Evolutionary conservation across 495 filamentous ascomycete genomes (phyloP).

Genomic region (Talaromyces nanjingensis): DNA sequence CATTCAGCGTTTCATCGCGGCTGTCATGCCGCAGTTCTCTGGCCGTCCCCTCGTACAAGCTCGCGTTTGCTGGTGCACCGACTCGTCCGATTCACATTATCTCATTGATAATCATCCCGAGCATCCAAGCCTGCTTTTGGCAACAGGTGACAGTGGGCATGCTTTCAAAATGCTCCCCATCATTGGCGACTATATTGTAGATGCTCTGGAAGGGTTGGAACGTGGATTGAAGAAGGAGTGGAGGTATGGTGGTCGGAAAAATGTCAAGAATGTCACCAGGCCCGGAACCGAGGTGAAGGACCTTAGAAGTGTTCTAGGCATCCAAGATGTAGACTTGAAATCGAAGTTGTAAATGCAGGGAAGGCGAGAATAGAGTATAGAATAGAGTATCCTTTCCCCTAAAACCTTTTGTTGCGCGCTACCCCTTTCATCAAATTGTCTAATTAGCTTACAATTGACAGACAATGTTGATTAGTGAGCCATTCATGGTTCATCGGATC

Average conservation of each 20-base stretch:
- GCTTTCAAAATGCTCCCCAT: slow-evolving; percentile 44
- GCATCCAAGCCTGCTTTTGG: slow-evolving; percentile 24
- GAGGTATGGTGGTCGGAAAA: slow-evolving; percentile 6
- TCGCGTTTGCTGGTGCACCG: slow-evolving; percentile 38
- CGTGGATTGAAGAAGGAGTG: slow-evolving; percentile 6
- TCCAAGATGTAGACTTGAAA: neutral
- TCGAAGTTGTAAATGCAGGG: neutral
- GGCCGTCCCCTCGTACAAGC: slow-evolving; percentile 28
- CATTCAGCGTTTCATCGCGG: slow-evolving; percentile 25
- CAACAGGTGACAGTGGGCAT: slow-evolving; percentile 36
- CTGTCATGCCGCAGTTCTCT: slow-evolving; percentile 33
- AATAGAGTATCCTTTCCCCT: neutral
- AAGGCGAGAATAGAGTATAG: neutral
- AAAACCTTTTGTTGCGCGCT: neutral
- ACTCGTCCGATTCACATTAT: slow-evolving; percentile 37
- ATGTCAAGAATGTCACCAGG: slow-evolving; percentile 10
- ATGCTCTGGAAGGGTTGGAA: neutral
- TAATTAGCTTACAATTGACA: too few species aligned
- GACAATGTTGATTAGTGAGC: too few species aligned
- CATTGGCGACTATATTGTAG: slow-evolving; percentile 20
- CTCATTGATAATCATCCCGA: slow-evolving; percentile 36
- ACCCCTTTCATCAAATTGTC: neutral
- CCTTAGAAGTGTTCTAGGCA: slow-evolving; percentile 1
- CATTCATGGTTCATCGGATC: too few species aligned
- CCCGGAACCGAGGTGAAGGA: slow-evolving; percentile 4